These are phyloP conservation scores for Leptographium galeiforme DNA, from an alignment of 2,329 filamentous ascomycete genomes.

Conservation along the genomic window DNA sequence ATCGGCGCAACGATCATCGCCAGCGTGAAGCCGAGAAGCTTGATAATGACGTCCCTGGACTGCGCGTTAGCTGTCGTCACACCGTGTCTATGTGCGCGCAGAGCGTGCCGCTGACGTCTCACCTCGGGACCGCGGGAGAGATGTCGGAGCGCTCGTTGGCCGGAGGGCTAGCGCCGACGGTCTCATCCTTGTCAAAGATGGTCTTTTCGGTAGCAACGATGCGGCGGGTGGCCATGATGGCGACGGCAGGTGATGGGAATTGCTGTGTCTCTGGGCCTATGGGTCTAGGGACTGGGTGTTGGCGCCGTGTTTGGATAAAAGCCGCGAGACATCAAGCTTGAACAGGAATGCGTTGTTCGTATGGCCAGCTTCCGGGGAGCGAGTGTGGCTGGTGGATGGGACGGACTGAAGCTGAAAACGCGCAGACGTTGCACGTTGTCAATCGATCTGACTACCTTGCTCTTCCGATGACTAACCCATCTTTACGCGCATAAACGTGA, in stretches of 20 bases:
- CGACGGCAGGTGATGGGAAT: neutral
- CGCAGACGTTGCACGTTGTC: too few relatives aligned
- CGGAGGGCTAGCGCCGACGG: slow-evolving; percentile 23
- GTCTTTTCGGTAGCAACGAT: slow-evolving; percentile 54
- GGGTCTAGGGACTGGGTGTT: too few relatives aligned
- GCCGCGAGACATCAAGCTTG: too few relatives aligned
- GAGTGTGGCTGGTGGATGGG: too few relatives aligned
- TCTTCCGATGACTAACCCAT: too few relatives aligned
- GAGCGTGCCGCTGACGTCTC: neutral
- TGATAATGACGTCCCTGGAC: slow-evolving; percentile 66
- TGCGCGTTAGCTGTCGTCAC: neutral
- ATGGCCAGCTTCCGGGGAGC: too few relatives aligned
- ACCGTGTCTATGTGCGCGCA: neutral
- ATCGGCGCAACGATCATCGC: slow-evolving; percentile 86
- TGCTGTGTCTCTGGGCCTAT: too few relatives aligned
- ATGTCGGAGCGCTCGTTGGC: slow-evolving; percentile 53
- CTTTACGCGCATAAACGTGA: slow-evolving; percentile 9
- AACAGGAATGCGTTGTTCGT: too few relatives aligned
- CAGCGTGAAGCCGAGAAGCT: slow-evolving; percentile 78
- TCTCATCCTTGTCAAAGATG: slow-evolving; percentile 46
- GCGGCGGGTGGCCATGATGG: slow-evolving; percentile 54
- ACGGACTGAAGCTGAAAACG: too few relatives aligned
- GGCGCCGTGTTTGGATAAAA: too few relatives aligned
- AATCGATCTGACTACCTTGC: too few relatives aligned
- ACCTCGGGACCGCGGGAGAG: slow-evolving; percentile 73